These are phyloP conservation scores for Russula sp. DNA, from an alignment of 768 basidiomycete genomes.

Conservation along the genomic window DNA sequence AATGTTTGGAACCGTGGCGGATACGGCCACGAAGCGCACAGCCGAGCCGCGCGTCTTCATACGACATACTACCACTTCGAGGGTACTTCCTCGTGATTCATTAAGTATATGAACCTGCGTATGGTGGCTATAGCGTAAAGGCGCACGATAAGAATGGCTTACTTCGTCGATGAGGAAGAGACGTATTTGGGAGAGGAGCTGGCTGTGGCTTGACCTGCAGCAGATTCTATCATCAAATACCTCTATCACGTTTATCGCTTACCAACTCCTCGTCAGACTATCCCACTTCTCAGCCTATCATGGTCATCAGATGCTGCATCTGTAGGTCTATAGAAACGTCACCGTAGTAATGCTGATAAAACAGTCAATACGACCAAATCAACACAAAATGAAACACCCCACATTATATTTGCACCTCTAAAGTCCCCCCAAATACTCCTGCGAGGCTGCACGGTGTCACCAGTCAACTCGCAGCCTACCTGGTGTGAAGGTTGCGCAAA, in stretches of 20 bases:
- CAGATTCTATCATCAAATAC: background rate
- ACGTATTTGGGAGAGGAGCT: slow-evolving; percentile 60
- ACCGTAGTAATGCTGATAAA: slow-evolving; percentile 67
- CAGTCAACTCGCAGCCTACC: slow-evolving; percentile 83
- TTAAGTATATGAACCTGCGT: slow-evolving; percentile 84
- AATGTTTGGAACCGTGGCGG: slow-evolving; percentile 92
- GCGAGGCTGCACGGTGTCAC: slow-evolving; percentile 72
- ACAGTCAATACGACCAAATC: background rate
- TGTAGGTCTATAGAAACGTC: slow-evolving; percentile 13
- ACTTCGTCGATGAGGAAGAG: slow-evolving; percentile 93
- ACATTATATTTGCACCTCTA: slow-evolving; percentile 76
- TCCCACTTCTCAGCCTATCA: slow-evolving; percentile 93
- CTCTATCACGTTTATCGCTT: slow-evolving; percentile 4
- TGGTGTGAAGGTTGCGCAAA: background rate
- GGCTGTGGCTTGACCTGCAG: slow-evolving; percentile 52
- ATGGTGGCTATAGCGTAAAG: background rate
- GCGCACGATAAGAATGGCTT: slow-evolving; percentile 11
- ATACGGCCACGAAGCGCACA: slow-evolving; percentile 82
- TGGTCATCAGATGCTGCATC: background rate
- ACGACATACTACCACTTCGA: slow-evolving; percentile 91
- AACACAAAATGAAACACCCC: slow-evolving; percentile 22
- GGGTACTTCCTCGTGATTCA: slow-evolving; percentile 81
- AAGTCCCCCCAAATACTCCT: slow-evolving; percentile 66
- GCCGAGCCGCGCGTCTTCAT: slow-evolving; percentile 71
- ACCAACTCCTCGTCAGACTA: slow-evolving; percentile 85